phyloP scores from a whole-genome alignment of 2,329 filamentous ascomycete species.

The Talaromyces marneffei region DNA sequence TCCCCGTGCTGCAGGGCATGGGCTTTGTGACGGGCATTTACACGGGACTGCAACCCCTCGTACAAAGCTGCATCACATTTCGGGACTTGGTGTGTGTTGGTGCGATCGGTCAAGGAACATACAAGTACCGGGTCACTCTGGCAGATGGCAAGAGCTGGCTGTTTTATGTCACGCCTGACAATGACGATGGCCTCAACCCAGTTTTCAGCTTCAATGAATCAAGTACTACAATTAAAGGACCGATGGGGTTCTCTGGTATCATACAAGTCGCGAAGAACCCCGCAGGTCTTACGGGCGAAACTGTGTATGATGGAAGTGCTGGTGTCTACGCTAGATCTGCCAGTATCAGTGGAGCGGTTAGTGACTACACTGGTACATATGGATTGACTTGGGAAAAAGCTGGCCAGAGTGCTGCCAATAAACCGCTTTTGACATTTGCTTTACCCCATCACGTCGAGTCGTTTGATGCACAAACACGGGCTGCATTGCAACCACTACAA shows the following conservation, averaged over 20 bases:
- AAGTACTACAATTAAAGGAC: slow-evolving; percentile 60
- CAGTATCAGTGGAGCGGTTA: slow-evolving; percentile 56
- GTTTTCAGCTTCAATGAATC: slow-evolving; percentile 60
- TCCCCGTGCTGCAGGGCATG: slow-evolving; percentile 86
- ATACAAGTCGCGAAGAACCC: slow-evolving; percentile 81
- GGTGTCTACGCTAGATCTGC: slow-evolving; percentile 67
- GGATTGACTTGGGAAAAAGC: slow-evolving; percentile 65
- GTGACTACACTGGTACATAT: slow-evolving; percentile 61
- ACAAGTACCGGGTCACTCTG: slow-evolving; percentile 69
- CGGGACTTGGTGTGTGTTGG: slow-evolving; percentile 53
- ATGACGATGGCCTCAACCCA: slow-evolving; percentile 50
- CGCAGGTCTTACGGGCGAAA: slow-evolving; percentile 52
- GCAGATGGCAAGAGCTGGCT: slow-evolving; percentile 73
- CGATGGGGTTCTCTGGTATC: slow-evolving; percentile 64
- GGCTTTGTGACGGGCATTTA: slow-evolving; percentile 77
- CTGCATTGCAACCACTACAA: slow-evolving; percentile 49
- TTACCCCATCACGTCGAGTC: slow-evolving; percentile 79
- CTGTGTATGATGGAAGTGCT: slow-evolving; percentile 66
- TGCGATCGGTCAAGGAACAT: slow-evolving; percentile 56
- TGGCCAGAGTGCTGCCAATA: slow-evolving; percentile 53
- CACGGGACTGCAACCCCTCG: slow-evolving; percentile 60
- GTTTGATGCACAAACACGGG: slow-evolving; percentile 56
- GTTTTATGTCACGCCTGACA: slow-evolving; percentile 62
- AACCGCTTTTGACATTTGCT: slow-evolving; percentile 71
- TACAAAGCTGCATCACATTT: slow-evolving; percentile 73